Base-by-base conservation (phyloP, 768 basidiomycete species). In the Hortiboletus flavorubellus region DNA sequence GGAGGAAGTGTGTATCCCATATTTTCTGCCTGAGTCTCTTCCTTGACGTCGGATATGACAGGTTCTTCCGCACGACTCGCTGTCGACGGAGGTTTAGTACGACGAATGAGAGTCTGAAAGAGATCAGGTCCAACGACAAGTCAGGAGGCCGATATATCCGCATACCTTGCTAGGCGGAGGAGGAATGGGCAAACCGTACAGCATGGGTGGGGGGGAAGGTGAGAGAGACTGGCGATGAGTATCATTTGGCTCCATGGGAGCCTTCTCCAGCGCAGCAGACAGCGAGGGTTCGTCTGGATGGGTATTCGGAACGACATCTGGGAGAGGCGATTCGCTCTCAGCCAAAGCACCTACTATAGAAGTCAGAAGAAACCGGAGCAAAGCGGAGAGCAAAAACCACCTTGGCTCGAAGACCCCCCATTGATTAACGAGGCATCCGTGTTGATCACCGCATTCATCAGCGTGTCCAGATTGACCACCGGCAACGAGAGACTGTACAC, bases 231-330 rank as follows among this genome's bases (percentile, higher is more conserved):
- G 53, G 29, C 12, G 46, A 33, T 11, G 26, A 45, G 34, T 16
- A 26, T 55, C 57, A 30, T 46, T 35, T 2, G 69, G 40, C 63
- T 67, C 35, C 59, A 14, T 58, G 18, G 46, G 40, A 42, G 43
- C 64, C 59, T 54, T 50, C 31, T 54, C 48, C 33, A 45, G 51
- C 9, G 41, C 35, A 14, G 52, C 49, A 37, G 75, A 68, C 8
- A 76, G 54, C 5, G 80, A 78, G 0, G 78, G 77, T 56, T 86
- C 84, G 18, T 78, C 74, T 3, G 77, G 73, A 56, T 76, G 75
- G 0, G 82, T 79, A 55, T 84, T 85, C 5, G 79, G 79, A 11
- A 84, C 70, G 37, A 75, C 71, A 43, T 79, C 75, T 1, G 82
- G 82, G 0, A 81, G 69, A 9, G 76, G 66, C 4, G 80, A 78